phyloP scores from a whole-genome alignment of 306 rosid genomes.

The Oxytropis ochrocephala region DNA sequence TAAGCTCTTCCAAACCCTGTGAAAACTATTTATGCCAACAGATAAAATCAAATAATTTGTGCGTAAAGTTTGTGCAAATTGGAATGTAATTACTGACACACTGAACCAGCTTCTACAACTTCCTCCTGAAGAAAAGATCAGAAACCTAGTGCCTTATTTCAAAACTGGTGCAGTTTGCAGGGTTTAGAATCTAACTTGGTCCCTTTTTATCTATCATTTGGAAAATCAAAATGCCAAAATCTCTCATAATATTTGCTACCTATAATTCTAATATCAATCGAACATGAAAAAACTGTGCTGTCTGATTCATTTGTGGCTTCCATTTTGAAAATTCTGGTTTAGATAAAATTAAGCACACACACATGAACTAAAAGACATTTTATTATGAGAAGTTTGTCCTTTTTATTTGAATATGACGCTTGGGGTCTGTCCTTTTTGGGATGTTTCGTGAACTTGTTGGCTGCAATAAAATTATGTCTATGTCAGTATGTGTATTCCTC shows the following conservation, averaged over 20 bases:
- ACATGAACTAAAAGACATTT: neutral
- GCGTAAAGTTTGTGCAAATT: neutral
- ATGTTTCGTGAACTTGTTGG: neutral
- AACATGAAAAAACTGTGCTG: neutral
- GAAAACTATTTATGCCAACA: no score
- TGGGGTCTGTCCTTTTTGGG: neutral
- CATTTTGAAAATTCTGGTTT: neutral
- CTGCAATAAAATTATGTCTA: neutral
- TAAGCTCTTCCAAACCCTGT: no score
- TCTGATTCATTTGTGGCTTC: neutral
- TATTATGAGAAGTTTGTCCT: neutral
- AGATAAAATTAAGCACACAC: neutral
- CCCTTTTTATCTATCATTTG: neutral
- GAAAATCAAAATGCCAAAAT: conserved; percentile 1
- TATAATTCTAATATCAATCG: neutral
- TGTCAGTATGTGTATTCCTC: neutral
- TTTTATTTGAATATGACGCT: neutral
- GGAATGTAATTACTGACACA: conserved; percentile 1
- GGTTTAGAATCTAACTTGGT: neutral
- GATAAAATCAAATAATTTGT: neutral
- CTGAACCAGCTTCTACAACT: neutral
- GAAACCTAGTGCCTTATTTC: neutral
- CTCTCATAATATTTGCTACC: neutral
- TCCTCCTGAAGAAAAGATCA: neutral
- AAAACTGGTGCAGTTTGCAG: conserved; percentile 7